phyloP scores from a whole-genome alignment of 2,329 filamentous ascomycete species.

The Apiospora arundinis region DNA sequence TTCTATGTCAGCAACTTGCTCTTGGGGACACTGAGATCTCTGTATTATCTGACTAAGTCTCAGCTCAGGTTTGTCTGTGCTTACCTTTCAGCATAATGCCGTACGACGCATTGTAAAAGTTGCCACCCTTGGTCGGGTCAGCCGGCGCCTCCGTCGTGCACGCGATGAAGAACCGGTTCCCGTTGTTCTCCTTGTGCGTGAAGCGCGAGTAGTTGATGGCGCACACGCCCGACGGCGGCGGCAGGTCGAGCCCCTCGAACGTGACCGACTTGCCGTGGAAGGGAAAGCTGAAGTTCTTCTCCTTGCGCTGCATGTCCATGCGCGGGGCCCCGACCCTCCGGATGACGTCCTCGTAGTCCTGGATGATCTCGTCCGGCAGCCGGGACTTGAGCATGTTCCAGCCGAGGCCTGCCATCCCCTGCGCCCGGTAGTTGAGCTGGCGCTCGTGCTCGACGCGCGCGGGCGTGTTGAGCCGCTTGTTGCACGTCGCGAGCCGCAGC shows the following conservation, averaged over 20 bases:
- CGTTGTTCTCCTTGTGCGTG: conserved; percentile 30
- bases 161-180: conserved; percentile 31
- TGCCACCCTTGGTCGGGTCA: conserved; percentile 27
- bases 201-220: conserved; percentile 31
- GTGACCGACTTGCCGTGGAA: conserved; percentile 26
- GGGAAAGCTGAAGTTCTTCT: conserved; percentile 29
- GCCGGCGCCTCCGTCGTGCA: conserved; percentile 20
- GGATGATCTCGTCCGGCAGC: conserved; percentile 30
- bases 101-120: conserved; percentile 33
- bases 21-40: neutral
- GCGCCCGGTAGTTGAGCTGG: conserved; percentile 25
- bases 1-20: neutral
- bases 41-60: neutral
- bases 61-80: neutral
- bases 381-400: conserved; percentile 33
- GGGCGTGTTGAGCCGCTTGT: conserved; percentile 18
- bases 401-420: conserved; percentile 32
- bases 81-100: conserved; percentile 31
- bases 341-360: conserved; percentile 30
- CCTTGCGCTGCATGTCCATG: conserved; percentile 30
- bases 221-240: conserved; percentile 28
- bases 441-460: conserved; percentile 21
- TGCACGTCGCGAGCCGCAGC: conserved; percentile 23
- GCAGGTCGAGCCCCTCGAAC: conserved; percentile 29
- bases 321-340: conserved; percentile 31